Conservation (phyloP, 257 asterid species). For the Mitragyna speciosa region DNA sequence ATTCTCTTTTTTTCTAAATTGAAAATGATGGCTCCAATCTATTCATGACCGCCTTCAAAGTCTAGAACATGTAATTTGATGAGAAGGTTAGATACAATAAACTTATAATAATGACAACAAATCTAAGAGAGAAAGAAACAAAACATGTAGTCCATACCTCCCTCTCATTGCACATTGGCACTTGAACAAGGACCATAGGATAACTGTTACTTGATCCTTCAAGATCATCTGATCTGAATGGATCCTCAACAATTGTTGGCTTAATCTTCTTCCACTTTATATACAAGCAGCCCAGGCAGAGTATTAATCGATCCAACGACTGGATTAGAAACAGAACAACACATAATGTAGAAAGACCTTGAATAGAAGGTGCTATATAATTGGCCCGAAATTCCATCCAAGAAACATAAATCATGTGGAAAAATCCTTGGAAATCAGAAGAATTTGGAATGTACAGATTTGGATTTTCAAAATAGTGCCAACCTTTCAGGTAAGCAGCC, state of each 20-base stretch:
- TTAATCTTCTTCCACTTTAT: conserved; percentile 54
- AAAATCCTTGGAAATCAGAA: conserved; percentile 43
- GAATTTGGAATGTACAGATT: conserved; percentile 35
- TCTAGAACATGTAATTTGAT: not conserved
- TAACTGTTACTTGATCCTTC: conserved; percentile 31
- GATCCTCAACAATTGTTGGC: conserved; percentile 42
- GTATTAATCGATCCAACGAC: conserved; percentile 57
- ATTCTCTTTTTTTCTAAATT: not conserved
- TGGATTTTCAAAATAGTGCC: conserved; percentile 45
- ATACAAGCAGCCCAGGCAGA: conserved; percentile 61
- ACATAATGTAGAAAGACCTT: conserved; percentile 46
- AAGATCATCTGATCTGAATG: conserved; percentile 36
- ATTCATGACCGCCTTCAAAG: not conserved
- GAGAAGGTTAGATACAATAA: not conserved
- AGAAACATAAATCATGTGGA: conserved; percentile 37
- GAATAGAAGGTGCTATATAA: conserved; percentile 52
- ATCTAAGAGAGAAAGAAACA: not conserved
- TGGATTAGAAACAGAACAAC: conserved; percentile 54
- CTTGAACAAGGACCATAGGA: conserved; percentile 80
- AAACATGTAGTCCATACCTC: conserved; percentile 40
- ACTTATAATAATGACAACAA: not conserved
- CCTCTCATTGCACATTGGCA: conserved; percentile 75
- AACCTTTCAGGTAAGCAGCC: conserved; percentile 50
- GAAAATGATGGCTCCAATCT: not conserved
- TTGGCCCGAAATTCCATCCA: conserved; percentile 53